Evolutionary conservation across 208 protist species (phyloP).

Genomic region (Sergeia podlipaevii): DNA sequence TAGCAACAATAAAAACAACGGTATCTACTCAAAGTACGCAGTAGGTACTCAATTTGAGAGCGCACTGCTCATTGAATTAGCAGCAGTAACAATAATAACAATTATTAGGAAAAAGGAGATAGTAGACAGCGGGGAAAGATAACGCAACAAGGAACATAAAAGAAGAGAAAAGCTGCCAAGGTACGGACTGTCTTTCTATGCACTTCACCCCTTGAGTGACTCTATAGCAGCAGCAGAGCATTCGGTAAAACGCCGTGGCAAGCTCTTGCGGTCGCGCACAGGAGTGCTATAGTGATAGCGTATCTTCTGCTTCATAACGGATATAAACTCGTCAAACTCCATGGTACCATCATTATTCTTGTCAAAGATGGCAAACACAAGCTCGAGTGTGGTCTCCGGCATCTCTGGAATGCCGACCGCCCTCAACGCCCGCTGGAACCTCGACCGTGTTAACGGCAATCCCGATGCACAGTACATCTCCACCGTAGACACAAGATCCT

Average conservation of each 20-base stretch:
- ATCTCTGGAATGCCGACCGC: slow-evolving; percentile 40
- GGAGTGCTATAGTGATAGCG: slow-evolving; percentile 51
- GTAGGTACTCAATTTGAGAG: no score
- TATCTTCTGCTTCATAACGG: slow-evolving; percentile 74
- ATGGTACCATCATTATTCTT: slow-evolving; percentile 75
- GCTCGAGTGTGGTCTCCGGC: slow-evolving; percentile 21
- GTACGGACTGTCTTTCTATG: not conserved
- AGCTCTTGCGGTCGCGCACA: slow-evolving; percentile 29
- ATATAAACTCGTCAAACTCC: slow-evolving; percentile 82
- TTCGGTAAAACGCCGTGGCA: slow-evolving; percentile 51
- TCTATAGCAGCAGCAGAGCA: slow-evolving; percentile 28
- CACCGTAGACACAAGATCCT: slow-evolving; percentile 46
- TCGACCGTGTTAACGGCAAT: slow-evolving; percentile 38
- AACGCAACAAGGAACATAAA: slow-evolving; percentile 8
- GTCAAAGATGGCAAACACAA: slow-evolving; percentile 86
- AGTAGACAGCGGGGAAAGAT: not conserved
- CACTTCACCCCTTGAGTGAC: not conserved
- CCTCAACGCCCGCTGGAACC: slow-evolving; percentile 60
- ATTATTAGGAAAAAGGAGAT: slow-evolving; percentile 2
- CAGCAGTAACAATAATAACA: slow-evolving; percentile 8
- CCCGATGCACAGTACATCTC: slow-evolving; percentile 65
- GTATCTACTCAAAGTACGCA: no score
- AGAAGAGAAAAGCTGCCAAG: not conserved
- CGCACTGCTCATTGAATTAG: no score
- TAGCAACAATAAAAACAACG: no score